Conservation (phyloP, 2,329 filamentous ascomycete genomes). For the Aspergillus floridensis region DNA sequence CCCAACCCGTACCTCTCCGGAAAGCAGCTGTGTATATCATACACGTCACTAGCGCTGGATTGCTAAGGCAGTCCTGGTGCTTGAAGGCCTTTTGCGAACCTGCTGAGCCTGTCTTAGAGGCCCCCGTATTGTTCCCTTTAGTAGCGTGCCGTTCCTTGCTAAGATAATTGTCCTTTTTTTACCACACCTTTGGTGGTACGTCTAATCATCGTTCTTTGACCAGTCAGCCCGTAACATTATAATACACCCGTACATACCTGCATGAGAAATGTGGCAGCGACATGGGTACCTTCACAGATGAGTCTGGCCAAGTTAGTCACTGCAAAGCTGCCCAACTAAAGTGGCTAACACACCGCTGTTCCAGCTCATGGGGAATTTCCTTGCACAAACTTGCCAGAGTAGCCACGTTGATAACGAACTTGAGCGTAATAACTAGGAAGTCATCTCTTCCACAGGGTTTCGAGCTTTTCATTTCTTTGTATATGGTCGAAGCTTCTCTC, state of each 20-base stretch:
- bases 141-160: slow-evolving; percentile 1
- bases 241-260: neutral
- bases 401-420: neutral
- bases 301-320: neutral
- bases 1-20: neutral
- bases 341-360: neutral
- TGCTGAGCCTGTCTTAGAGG: neutral
- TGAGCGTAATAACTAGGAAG: neutral
- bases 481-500: slow-evolving; percentile 4
- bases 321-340: neutral
- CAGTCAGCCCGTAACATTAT: slow-evolving; percentile 1
- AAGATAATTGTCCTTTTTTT: neutral
- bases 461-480: neutral
- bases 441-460: neutral
- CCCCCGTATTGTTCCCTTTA: neutral
- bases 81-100: neutral
- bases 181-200: neutral
- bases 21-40: neutral
- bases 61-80: neutral
- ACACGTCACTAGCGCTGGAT: neutral
- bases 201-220: neutral
- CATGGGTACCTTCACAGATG: neutral
- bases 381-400: neutral
- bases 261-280: neutral
- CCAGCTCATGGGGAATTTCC: neutral